These are phyloP conservation scores for Myxozyma sirexii DNA, from an alignment of 805 yeast species.

Conservation along the genomic window DNA sequence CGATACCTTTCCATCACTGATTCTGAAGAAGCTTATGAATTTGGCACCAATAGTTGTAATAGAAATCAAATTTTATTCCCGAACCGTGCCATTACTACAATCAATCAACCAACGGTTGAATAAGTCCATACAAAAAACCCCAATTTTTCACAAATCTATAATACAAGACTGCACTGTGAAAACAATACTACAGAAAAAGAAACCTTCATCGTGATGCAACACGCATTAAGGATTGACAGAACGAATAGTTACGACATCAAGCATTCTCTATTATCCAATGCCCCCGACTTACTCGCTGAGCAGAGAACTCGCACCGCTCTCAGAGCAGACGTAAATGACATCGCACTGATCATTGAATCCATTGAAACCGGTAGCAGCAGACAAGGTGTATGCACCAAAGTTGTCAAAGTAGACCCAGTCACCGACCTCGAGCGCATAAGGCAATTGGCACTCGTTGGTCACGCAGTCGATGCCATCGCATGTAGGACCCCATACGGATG, in stretches of 20 bases:
- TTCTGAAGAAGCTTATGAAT: too few species aligned
- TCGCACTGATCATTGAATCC: slow-evolving; percentile 69
- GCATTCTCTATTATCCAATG: too few species aligned
- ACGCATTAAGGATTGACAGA: too few species aligned
- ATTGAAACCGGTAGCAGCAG: slow-evolving; percentile 90
- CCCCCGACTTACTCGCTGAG: slow-evolving; percentile 11
- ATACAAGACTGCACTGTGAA: background rate
- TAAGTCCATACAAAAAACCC: background rate
- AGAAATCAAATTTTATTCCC: too few species aligned
- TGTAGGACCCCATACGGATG: slow-evolving; percentile 96
- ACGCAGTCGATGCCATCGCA: slow-evolving; percentile 96
- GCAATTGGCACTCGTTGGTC: slow-evolving; percentile 53
- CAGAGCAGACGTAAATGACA: slow-evolving; percentile 64
- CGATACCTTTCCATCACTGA: too few species aligned
- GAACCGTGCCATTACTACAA: background rate
- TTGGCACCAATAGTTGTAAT: too few species aligned
- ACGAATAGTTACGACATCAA: too few species aligned
- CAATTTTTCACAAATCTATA: background rate
- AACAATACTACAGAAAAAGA: background rate
- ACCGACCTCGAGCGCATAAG: slow-evolving; percentile 70
- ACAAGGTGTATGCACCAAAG: slow-evolving; percentile 89
- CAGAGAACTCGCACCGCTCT: slow-evolving; percentile 32
- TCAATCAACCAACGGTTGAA: background rate
- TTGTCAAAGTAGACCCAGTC: slow-evolving; percentile 89
- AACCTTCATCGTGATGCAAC: too few species aligned